phyloP scores from a whole-genome alignment of 495 filamentous ascomycete genomes.

The Amniculicola lignicola region DNA sequence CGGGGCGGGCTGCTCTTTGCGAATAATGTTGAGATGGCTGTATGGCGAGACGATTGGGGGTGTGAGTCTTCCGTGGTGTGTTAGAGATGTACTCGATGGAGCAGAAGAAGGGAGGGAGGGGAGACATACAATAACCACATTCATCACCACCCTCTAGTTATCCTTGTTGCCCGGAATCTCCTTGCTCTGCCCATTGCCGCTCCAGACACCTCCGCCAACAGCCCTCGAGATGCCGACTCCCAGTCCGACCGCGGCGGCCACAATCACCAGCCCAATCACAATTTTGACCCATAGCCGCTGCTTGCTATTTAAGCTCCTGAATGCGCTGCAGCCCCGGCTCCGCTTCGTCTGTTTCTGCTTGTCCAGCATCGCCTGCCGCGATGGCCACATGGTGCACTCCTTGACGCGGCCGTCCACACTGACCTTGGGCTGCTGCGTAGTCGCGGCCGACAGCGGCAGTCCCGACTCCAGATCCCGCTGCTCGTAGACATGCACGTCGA shows the following conservation, averaged over 20 bases:
- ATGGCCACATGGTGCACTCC: conserved; percentile 48
- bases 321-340: conserved; percentile 41
- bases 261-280: conserved; percentile 53
- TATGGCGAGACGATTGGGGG: too few relatives aligned
- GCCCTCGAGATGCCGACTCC: conserved; percentile 61
- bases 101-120: not conserved
- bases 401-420: conserved; percentile 40
- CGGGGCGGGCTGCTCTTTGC: too few relatives aligned
- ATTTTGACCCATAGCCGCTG: conserved; percentile 54
- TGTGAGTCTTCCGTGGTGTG: too few relatives aligned
- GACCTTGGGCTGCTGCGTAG: conserved; percentile 33
- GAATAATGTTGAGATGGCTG: too few relatives aligned
- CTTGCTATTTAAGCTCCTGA: conserved; percentile 48
- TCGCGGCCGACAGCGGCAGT: conserved; percentile 19
- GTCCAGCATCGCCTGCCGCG: conserved; percentile 39
- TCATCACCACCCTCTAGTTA: too few relatives aligned
- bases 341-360: conserved; percentile 33
- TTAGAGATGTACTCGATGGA: too few relatives aligned
- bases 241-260: conserved; percentile 60
- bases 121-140: too few relatives aligned
- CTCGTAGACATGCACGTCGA: conserved; percentile 34
- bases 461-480: conserved; percentile 41
- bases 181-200: conserved; percentile 25
- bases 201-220: conserved; percentile 59
- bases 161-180: conserved; percentile 25